Conservation (phyloP, 768 basidiomycete genomes). For the Mycena albidolilacea region DNA sequence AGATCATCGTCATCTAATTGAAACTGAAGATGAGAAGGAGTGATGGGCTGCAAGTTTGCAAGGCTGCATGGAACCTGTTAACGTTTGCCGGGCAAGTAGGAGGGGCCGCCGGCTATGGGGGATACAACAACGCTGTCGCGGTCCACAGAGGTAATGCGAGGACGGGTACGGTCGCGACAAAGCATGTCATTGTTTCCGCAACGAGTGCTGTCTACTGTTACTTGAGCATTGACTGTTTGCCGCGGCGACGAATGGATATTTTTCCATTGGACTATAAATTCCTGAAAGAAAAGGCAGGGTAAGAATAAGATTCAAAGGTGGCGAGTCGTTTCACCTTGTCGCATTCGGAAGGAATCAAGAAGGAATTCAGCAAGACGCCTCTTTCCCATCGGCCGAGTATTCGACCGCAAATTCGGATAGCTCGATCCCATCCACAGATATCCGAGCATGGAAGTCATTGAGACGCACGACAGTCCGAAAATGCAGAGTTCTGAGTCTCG, state of each 20-base stretch:
- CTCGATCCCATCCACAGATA: slow-evolving; percentile 11
- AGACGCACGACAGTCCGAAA: neutral
- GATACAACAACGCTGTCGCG: slow-evolving; percentile 1
- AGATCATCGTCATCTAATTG: slow-evolving; percentile 25
- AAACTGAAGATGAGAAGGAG: neutral
- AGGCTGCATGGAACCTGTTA: neutral
- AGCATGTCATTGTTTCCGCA: slow-evolving; percentile 3
- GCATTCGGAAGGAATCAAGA: slow-evolving; percentile 25
- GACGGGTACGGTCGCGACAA: neutral
- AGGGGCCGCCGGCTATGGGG: neutral
- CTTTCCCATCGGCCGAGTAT: slow-evolving; percentile 16
- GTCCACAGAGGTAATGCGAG: neutral
- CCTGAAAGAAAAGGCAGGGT: neutral
- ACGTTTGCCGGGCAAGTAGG: neutral
- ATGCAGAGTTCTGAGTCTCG: too few species aligned
- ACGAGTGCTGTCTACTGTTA: neutral
- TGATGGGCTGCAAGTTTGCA: neutral
- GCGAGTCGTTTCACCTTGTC: slow-evolving; percentile 15
- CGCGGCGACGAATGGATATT: neutral
- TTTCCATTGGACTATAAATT: neutral
- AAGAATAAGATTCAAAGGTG: neutral
- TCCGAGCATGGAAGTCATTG: neutral
- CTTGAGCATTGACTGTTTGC: neutral
- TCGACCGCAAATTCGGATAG: slow-evolving; percentile 7
- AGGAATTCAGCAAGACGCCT: slow-evolving; percentile 28